phyloP scores from a whole-genome alignment of 306 rosid genomes.

The Sicyos edulis region DNA sequence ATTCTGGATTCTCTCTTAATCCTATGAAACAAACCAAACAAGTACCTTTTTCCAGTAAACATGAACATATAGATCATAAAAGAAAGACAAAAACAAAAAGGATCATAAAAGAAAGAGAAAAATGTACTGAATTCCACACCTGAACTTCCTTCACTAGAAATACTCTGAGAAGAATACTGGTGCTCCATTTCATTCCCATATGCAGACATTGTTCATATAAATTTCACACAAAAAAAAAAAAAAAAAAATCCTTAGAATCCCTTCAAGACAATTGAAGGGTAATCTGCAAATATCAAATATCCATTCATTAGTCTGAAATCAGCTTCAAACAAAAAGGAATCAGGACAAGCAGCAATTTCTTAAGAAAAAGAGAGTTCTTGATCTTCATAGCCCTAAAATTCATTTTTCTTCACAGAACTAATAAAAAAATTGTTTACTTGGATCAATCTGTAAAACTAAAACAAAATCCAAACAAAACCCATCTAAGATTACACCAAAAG shows the following conservation, averaged over 20 bases:
- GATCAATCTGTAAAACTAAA: not conserved
- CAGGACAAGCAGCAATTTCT: conserved; percentile 5
- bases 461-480: not conserved
- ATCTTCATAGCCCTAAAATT: not conserved
- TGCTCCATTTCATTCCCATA: conserved; percentile 60
- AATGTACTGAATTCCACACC: conserved; percentile 31
- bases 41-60: conserved; percentile 9
- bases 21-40: not conserved
- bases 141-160: conserved; percentile 37
- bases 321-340: not conserved
- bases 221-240: conserved; percentile 11
- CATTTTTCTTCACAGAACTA: not conserved
- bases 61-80: not conserved
- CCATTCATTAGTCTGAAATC: not conserved
- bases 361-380: not conserved
- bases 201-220: conserved; percentile 50
- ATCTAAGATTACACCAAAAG: not conserved
- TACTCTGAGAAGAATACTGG: conserved; percentile 43
- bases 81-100: no score
- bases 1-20: not conserved
- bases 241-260: conserved; percentile 18
- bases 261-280: conserved; percentile 31
- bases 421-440: not conserved
- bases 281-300: conserved; percentile 27
- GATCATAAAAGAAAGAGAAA: not conserved